Base-by-base conservation (phyloP, 176 grass and related monocot species). In the Stipa capillata region DNA sequence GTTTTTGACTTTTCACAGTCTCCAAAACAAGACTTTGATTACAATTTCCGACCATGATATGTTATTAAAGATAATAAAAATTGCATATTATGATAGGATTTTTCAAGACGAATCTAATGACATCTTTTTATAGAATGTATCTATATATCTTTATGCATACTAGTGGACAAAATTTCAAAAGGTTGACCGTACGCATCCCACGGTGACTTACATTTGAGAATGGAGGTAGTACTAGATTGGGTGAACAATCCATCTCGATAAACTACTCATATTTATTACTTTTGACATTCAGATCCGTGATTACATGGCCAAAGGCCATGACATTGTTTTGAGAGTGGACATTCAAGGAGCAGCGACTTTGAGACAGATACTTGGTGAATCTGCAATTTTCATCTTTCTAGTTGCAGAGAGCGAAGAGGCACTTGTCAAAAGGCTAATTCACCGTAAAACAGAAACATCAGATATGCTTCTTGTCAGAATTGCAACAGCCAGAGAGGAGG, bases 381-480 rank as follows among this genome's bases (percentile, higher is more conserved):
- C 92, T 68, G 95, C 95, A 2, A 34, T 94, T 71, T 98, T 98
- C 85, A 98, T 98, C 20, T 98, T 98, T 81, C 44, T 98, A 73
- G 90, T 92, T 7, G 95, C 95, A 33, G 95, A 98, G 79, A 92
- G 89, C 18, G 92, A 98, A 73, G 90, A 87, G 63, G 92, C 95
- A 60, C 90, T 94, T 68, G 95, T 94, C 17, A 94, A 98, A 74
- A 89, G 95, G 79, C 81, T 94, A 65, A 82, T 98, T 25, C 85
- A 84, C 37, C 90, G 95, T 59, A 94, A 92, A 79, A 98, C 95
- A 74, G 92, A 98, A 94, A 89, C 92, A 80, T 53, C 89, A 63
- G 92, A 98, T 57, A 98, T 92, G 95, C 95, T 98, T 84, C 87
- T 98, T 32, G 90, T 98, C 37, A 90, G 95, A 85, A 72, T 98